These are phyloP conservation scores for Willaertia magna DNA, from an alignment of 208 protist species.

Conservation along the genomic window DNA sequence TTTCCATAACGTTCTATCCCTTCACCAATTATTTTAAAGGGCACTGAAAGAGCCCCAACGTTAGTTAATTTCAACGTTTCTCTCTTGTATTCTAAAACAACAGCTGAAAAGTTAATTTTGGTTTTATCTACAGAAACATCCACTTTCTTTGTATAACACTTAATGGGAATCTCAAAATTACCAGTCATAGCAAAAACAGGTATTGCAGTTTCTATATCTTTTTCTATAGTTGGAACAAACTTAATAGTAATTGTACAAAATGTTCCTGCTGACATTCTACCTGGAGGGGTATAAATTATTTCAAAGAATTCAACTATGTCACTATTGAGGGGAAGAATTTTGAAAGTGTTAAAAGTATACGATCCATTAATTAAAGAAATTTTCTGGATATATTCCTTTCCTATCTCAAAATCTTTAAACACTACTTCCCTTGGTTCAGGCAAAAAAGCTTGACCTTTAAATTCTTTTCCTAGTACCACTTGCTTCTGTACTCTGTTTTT, in stretches of 20 bases:
- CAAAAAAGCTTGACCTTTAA: not conserved
- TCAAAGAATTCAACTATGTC: not conserved
- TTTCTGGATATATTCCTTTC: not conserved
- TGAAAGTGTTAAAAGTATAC: not conserved
- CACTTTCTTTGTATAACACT: not conserved
- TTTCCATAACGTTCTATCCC: not conserved
- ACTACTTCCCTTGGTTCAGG: not conserved
- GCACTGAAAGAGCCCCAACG: not conserved
- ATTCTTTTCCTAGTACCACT: not conserved
- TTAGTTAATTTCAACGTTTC: not conserved
- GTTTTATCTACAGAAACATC: not conserved
- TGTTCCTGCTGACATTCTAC: not conserved
- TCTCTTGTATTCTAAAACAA: not conserved
- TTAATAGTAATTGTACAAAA: not conserved
- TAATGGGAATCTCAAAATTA: not conserved
- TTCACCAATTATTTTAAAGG: not conserved
- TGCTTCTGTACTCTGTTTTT: not conserved
- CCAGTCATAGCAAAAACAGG: not conserved
- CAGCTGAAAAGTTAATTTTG: not conserved
- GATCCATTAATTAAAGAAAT: not conserved
- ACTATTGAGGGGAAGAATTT: not conserved
- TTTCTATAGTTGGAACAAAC: not conserved
- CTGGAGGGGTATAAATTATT: not conserved
- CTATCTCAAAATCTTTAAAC: not conserved
- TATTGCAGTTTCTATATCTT: not conserved